A percentile compares a stretch with the other conserved stretches of the same genome.
These are phyloP conservation scores for Candida namnaoensis DNA, from an alignment of 805 yeast genomes.

Conservation along the genomic window DNA sequence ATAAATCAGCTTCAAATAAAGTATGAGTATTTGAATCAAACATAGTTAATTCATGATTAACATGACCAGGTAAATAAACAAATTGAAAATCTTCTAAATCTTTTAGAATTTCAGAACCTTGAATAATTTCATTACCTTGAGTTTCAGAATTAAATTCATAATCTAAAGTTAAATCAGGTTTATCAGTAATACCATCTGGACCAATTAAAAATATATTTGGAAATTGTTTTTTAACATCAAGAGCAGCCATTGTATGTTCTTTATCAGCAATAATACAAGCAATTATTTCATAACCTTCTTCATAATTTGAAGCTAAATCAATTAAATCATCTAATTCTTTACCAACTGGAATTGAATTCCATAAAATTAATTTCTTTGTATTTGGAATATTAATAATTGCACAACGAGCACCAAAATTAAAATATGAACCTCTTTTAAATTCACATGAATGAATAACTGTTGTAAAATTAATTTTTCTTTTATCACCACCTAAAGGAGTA, in stretches of 20 bases:
- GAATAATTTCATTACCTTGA: conserved; percentile 27
- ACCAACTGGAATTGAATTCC: conserved; percentile 52
- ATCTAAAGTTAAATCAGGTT: conserved; percentile 29
- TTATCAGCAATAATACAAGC: conserved; percentile 53
- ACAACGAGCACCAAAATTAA: conserved; percentile 31
- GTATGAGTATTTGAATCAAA: conserved; percentile 38
- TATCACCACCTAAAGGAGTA: conserved; percentile 26
- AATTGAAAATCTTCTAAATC: conserved; percentile 43
- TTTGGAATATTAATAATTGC: conserved; percentile 21
- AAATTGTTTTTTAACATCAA: conserved; percentile 36
- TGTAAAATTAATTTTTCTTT: conserved; percentile 22
- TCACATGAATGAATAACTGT: conserved; percentile 26
- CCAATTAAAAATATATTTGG: conserved; percentile 49
- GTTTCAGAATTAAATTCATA: conserved; percentile 23
- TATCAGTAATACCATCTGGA: conserved; percentile 27
- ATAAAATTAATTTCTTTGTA: conserved; percentile 32
- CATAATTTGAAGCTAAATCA: conserved; percentile 23
- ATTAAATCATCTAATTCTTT: conserved; percentile 33
- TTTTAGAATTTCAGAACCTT: conserved; percentile 23
- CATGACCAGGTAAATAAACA: conserved; percentile 45
- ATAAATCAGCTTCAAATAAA: conserved; percentile 49
- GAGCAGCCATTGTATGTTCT: conserved; percentile 59
- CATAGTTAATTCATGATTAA: conserved; percentile 50
- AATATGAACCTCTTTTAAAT: conserved; percentile 19
- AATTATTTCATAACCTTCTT: conserved; percentile 28